Evolutionary conservation across 2,329 filamentous ascomycete species (phyloP).

Genomic region (Teratosphaeria epicoccoides): DNA sequence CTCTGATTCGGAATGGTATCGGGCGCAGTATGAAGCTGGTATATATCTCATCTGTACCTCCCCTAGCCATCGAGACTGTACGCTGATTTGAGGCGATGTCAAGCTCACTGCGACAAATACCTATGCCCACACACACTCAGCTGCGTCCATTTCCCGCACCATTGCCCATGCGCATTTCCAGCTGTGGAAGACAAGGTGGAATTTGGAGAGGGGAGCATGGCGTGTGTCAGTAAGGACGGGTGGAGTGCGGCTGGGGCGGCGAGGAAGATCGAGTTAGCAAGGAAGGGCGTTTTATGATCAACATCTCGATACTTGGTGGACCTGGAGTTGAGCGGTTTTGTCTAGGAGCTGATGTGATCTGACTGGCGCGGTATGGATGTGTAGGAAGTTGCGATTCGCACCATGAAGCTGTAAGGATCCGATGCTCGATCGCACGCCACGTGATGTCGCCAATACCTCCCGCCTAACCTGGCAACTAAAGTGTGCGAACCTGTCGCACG

Average conservation of each 20-base stretch:
- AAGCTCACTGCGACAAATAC: constrained; percentile 83
- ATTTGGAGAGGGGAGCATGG: constrained; percentile 60
- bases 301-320: neutral
- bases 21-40: constrained; percentile 59
- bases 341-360: no score
- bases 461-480: no score
- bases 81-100: neutral
- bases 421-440: no score
- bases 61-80: neutral
- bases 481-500: neutral
- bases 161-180: constrained; percentile 82
- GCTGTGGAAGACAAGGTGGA: constrained; percentile 55
- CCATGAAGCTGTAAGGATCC: no score
- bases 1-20: constrained; percentile 75
- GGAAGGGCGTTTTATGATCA: constrained; percentile 60
- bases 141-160: constrained; percentile 87
- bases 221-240: constrained; percentile 66
- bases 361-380: no score
- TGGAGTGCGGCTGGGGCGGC: constrained; percentile 61
- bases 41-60: constrained; percentile 9
- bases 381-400: no score
- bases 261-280: constrained; percentile 66
- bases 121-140: constrained; percentile 89
- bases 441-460: no score
- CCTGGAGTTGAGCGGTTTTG: neutral